Conservation (phyloP, 306 rosid genomes). For the Trichosanthes truncata region DNA sequence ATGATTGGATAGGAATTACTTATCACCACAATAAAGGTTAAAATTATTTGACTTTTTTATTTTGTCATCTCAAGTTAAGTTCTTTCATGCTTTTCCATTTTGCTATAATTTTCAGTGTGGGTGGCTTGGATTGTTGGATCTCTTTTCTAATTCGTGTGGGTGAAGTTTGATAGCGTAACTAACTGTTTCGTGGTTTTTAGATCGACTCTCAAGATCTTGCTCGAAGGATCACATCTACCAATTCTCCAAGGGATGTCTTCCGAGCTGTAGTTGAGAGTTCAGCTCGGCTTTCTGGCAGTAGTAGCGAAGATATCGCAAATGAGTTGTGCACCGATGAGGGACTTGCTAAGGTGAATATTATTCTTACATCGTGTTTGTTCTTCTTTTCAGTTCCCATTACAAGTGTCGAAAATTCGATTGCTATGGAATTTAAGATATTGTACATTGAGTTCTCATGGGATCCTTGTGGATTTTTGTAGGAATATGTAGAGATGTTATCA, state of each 20-base stretch:
- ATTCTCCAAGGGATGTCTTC: slow-evolving; percentile 52
- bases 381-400: not conserved
- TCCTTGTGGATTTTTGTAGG: slow-evolving; percentile 33
- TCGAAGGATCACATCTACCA: slow-evolving; percentile 43
- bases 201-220: slow-evolving; percentile 46
- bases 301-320: slow-evolving; percentile 44
- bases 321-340: slow-evolving; percentile 68
- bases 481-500: slow-evolving; percentile 59
- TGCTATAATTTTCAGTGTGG: not conserved
- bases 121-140: not conserved
- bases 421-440: not conserved
- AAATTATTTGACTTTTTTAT: too few species aligned
- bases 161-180: not conserved
- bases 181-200: slow-evolving; percentile 24
- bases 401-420: not conserved
- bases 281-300: slow-evolving; percentile 40
- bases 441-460: not conserved
- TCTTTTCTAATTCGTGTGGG: not conserved
- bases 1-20: not conserved
- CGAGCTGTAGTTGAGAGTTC: slow-evolving; percentile 67
- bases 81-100: not conserved
- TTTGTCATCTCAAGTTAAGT: too few species aligned
- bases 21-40: too few species aligned
- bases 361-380: not conserved
- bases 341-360: slow-evolving; percentile 48